Conservation (phyloP, 2,329 filamentous ascomycete genomes). For the Penicillium concentricum region DNA sequence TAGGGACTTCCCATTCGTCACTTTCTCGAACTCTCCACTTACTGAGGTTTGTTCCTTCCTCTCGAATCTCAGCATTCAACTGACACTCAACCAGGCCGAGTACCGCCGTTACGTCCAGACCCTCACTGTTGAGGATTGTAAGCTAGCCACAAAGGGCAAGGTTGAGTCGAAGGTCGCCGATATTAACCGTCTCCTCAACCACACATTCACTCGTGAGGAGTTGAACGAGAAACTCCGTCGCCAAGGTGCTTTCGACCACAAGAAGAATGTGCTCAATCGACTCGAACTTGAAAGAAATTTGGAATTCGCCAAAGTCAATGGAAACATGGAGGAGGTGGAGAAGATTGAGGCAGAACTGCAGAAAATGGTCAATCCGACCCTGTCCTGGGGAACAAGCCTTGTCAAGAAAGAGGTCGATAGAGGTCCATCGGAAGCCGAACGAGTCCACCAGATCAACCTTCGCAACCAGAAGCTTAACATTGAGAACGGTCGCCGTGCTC, state of each 20-base stretch:
- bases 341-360: constrained; percentile 51
- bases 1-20: constrained; percentile 84
- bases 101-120: constrained; percentile 77
- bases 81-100: constrained; percentile 58
- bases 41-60: constrained; percentile 64
- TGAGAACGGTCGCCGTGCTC: constrained; percentile 87
- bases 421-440: constrained; percentile 68
- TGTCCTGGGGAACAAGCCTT: constrained; percentile 70
- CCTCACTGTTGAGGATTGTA: constrained; percentile 68
- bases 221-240: constrained; percentile 75
- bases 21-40: constrained; percentile 80
- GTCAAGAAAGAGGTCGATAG: constrained; percentile 56
- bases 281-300: constrained; percentile 65
- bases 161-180: constrained; percentile 72
- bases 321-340: constrained; percentile 59
- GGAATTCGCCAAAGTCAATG: constrained; percentile 63
- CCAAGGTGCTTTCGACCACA: constrained; percentile 65
- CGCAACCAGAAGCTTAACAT: constrained; percentile 80
- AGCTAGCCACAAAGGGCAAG: constrained; percentile 69
- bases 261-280: constrained; percentile 66
- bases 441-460: constrained; percentile 77
- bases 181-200: constrained; percentile 76
- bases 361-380: constrained; percentile 55
- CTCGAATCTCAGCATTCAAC: not conserved
- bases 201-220: constrained; percentile 78